Percentiles rank a stretch among this genome's conserved stretches.
phyloP scores from a whole-genome alignment of 129 eudicot genomes.

The Arctium lappa region DNA sequence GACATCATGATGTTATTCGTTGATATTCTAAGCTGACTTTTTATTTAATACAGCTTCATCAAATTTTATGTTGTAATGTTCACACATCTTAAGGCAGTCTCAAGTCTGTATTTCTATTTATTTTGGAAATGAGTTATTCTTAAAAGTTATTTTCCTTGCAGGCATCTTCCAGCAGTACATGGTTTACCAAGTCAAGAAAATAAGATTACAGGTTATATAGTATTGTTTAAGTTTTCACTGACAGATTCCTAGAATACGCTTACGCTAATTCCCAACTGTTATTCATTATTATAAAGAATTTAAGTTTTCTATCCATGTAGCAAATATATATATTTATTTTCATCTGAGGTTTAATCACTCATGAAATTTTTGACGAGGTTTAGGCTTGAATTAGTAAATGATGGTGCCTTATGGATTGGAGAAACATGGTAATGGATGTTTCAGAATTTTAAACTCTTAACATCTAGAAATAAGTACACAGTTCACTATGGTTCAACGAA shows the following conservation, averaged over 20 bases:
- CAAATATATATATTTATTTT: neutral
- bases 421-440: neutral
- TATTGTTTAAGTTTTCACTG: neutral
- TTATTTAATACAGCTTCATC: neutral
- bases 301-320: neutral
- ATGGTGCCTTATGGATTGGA: neutral
- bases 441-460: neutral
- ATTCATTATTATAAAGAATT: neutral
- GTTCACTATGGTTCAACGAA: neutral
- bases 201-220: slow-evolving; percentile 67
- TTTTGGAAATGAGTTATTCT: neutral
- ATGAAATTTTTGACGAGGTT: neutral
- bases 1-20: neutral
- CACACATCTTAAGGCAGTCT: neutral
- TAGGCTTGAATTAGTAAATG: neutral
- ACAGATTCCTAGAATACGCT: neutral
- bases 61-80: neutral
- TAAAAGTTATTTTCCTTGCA: slow-evolving; percentile 12
- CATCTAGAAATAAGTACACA: neutral
- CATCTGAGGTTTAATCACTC: neutral
- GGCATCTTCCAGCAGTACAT: slow-evolving; percentile 78
- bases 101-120: neutral
- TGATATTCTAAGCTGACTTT: neutral
- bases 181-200: slow-evolving; percentile 82
- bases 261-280: neutral